Percentiles rank a stretch among this genome's conserved stretches.
Conservation (phyloP, 345 rosid genomes). For the Iberis pinnata region DNA sequence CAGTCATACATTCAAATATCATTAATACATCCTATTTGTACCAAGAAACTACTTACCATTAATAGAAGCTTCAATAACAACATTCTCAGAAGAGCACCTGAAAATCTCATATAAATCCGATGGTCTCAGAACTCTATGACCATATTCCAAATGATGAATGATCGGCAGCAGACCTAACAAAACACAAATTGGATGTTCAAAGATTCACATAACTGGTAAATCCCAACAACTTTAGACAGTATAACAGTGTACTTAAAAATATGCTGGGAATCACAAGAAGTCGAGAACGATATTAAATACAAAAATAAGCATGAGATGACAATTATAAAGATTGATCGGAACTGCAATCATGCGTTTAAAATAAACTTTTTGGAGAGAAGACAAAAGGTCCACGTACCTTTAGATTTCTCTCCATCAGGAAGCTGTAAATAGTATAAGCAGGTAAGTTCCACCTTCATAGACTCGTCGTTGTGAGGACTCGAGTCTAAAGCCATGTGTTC, state of each 20-base stretch:
- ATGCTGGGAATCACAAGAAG: neutral
- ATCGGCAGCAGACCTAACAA: constrained; percentile 80
- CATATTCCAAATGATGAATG: constrained; percentile 54
- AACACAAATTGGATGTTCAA: constrained; percentile 20
- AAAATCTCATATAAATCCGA: constrained; percentile 37
- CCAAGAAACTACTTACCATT: constrained; percentile 38
- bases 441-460: constrained; percentile 69
- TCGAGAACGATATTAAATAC: neutral
- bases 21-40: constrained; percentile 1
- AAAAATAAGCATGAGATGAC: constrained; percentile 6
- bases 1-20: constrained; percentile 6
- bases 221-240: neutral
- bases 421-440: constrained; percentile 79
- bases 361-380: constrained; percentile 6
- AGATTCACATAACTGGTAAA: constrained; percentile 9
- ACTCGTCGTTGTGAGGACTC: constrained; percentile 38
- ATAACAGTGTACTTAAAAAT: neutral
- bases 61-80: constrained; percentile 54
- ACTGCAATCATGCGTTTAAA: constrained; percentile 10
- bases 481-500: constrained; percentile 40
- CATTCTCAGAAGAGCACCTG: constrained; percentile 34
- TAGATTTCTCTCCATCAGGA: constrained; percentile 61
- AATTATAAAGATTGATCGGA: constrained; percentile 1
- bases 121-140: constrained; percentile 48
- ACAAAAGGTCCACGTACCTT: constrained; percentile 43